A percentile compares a stretch with the other conserved stretches of the same genome.
phyloP scores from a whole-genome alignment of 2,329 filamentous ascomycete genomes.

The Sporothrix mexicana region DNA sequence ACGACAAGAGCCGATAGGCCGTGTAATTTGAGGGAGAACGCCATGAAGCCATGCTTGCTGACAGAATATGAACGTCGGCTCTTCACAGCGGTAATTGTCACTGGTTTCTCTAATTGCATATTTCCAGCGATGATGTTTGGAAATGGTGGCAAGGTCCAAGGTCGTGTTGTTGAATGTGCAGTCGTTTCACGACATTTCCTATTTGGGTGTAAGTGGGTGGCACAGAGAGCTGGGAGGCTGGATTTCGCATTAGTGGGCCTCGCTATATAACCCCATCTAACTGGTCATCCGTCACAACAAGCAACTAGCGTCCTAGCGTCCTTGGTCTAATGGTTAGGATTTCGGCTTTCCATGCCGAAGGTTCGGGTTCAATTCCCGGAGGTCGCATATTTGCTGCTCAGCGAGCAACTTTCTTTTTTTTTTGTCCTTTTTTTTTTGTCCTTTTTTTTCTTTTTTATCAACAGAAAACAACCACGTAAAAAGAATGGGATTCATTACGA shows the following conservation, averaged over 20 bases:
- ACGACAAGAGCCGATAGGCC: neutral
- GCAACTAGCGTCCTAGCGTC: slow-evolving; percentile 12
- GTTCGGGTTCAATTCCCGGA: slow-evolving; percentile 26
- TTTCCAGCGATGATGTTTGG: too few relatives aligned
- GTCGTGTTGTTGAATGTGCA: neutral
- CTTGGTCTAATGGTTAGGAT: slow-evolving; percentile 26
- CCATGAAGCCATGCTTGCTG: too few relatives aligned
- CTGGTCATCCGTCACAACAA: neutral
- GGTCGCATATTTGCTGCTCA: slow-evolving; percentile 12
- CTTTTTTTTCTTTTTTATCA: neutral
- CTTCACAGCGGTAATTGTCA: too few relatives aligned
- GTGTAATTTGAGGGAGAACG: neutral
- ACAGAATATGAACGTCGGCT: too few relatives aligned
- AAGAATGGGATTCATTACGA: too few relatives aligned
- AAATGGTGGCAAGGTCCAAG: too few relatives aligned
- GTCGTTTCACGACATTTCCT: neutral
- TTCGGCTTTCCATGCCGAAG: slow-evolving; percentile 27
- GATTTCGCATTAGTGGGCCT: neutral
- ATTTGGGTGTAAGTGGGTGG: slow-evolving; percentile 10
- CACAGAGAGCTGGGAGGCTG: too few relatives aligned
- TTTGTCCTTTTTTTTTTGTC: neutral
- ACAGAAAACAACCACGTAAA: too few relatives aligned
- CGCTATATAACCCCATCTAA: neutral
- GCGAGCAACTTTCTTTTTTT: neutral
- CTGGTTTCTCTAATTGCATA: too few relatives aligned